Evolutionary conservation across 2,329 filamentous ascomycete species (phyloP).

Genomic region (Xylaria sp.): DNA sequence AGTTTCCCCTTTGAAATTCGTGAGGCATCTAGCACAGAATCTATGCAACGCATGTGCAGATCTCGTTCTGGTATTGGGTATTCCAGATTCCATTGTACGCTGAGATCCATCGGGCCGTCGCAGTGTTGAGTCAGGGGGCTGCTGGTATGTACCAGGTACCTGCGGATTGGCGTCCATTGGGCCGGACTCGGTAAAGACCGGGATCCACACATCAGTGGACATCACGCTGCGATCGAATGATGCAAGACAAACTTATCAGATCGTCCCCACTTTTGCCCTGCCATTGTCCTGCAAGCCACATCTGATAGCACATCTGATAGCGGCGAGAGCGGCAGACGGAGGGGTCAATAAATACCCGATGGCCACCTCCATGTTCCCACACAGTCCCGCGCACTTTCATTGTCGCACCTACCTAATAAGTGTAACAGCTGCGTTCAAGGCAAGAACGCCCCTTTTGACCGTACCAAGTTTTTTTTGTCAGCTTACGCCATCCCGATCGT

Average conservation of each 20-base stretch:
- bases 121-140: background rate
- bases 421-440: background rate
- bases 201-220: background rate
- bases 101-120: background rate
- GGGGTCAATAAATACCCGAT: conserved; percentile 17
- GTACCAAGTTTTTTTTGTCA: background rate
- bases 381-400: background rate
- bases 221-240: background rate
- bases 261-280: conserved; percentile 19
- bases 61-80: background rate
- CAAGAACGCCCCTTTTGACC: background rate
- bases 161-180: background rate
- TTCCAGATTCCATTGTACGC: no score
- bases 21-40: no score
- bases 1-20: no score
- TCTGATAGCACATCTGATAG: conserved; percentile 21
- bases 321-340: conserved; percentile 20
- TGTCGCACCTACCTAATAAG: background rate
- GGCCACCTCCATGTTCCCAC: background rate
- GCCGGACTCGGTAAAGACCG: background rate
- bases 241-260: conserved; percentile 14
- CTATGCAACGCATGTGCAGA: no score
- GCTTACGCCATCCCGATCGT: background rate
- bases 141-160: background rate
- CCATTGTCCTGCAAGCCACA: conserved; percentile 23